phyloP scores from a whole-genome alignment of 1,139 yeast species.

The Saccharomycopsis phalli region DNA sequence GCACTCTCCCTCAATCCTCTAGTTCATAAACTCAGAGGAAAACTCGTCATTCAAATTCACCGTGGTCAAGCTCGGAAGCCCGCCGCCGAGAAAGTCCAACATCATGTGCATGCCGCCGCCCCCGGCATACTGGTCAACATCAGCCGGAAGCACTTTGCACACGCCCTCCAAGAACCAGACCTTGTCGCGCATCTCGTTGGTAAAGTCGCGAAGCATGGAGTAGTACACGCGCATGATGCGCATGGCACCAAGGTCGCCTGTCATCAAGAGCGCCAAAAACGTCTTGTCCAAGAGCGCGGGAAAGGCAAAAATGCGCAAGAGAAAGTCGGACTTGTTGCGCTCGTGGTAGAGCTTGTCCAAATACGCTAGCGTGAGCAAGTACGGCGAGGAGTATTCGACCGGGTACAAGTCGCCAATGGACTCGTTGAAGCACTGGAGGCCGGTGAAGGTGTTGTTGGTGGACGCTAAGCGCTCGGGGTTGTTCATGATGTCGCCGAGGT shows the following conservation, averaged over 20 bases:
- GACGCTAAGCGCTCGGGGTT: slow-evolving; percentile 30
- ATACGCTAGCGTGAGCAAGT: slow-evolving; percentile 76
- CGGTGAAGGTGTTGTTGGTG: slow-evolving; percentile 37
- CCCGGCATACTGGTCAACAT: slow-evolving; percentile 75
- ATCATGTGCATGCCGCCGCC: slow-evolving; percentile 90
- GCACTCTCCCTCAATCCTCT: neutral
- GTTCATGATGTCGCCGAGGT: slow-evolving; percentile 71
- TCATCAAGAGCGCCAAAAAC: slow-evolving; percentile 65
- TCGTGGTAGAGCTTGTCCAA: slow-evolving; percentile 78
- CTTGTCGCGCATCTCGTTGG: slow-evolving; percentile 77
- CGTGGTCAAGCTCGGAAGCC: slow-evolving; percentile 49
- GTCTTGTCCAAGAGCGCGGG: slow-evolving; percentile 84
- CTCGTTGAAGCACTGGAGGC: slow-evolving; percentile 76
- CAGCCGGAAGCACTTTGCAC: slow-evolving; percentile 72
- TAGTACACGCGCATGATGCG: slow-evolving; percentile 84
- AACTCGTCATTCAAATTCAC: slow-evolving; percentile 35
- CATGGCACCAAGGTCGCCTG: slow-evolving; percentile 82
- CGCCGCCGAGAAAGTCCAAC: slow-evolving; percentile 78
- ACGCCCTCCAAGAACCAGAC: slow-evolving; percentile 96
- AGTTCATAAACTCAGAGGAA: slow-evolving; percentile 27
- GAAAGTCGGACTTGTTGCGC: slow-evolving; percentile 75
- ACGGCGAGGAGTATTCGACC: slow-evolving; percentile 73
- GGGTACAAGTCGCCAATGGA: slow-evolving; percentile 83
- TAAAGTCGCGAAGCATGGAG: slow-evolving; percentile 68
- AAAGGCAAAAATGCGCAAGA: slow-evolving; percentile 80